Evolutionary conservation across 2,329 filamentous ascomycete species (phyloP), one percentile per base, ranked within the genome.

Genomic region (Aspergillus quadricinctus): DNA sequence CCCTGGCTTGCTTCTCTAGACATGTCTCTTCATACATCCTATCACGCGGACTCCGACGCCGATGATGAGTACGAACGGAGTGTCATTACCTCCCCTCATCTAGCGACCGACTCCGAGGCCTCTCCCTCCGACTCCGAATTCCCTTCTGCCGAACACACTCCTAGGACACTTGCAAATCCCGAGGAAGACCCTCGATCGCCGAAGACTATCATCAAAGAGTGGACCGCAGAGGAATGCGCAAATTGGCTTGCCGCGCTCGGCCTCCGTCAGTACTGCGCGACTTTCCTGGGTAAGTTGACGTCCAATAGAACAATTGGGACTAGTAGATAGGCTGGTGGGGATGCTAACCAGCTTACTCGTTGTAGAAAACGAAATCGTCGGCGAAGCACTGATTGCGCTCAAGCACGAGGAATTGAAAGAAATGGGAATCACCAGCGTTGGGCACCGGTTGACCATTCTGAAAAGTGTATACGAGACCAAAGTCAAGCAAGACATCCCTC

Each of bases 381-480:
- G 94, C 62, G 92, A 97, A 72, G 93, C 90, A 52, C 80, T 99
- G 60, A 85, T 96, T 56, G 90, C 90, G 43, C 78, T 99, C 61
- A 88, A 89, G 61, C 94, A 97, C 71, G 90, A 96, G 56, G 93
- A 97, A 71, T 80, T 99, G 66, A 96, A 95, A 75, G 91, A 95
- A 70, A 93, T 97, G 87, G 92, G 92, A 49, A 89, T 99, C 62
- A 80, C 81, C 61, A 97, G 93, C 76, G 91, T 97, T 49, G 94
- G 94, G 43, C 94, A 99, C 77, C 88, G 94, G 58, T 81, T 99
- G 66, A 96, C 92, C 23, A 95, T 99, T 56, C 82, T 99, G 57
- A 97, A 97, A 78, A 92, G 87, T 67, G 92, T 97, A 54, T 97
- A 97, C 77, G 92, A 97, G 69, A 88, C 94, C 69, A 99, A 99